Base-by-base conservation (phyloP, 2,329 filamentous ascomycete genomes). In the Ilyonectria sp. region DNA sequence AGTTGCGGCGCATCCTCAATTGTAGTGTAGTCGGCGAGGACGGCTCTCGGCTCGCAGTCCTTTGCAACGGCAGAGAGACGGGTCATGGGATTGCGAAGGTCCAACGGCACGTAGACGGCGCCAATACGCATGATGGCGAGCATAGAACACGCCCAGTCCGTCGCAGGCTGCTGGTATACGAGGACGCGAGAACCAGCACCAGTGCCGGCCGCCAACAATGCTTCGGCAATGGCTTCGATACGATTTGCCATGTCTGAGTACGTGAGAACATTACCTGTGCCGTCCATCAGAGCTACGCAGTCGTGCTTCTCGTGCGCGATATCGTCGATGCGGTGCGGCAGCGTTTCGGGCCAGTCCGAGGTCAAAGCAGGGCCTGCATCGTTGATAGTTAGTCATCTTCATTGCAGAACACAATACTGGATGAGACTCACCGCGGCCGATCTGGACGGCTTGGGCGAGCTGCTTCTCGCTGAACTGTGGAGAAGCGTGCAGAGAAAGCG, bases 61-160 rank as follows among this genome's bases (percentile, higher is more conserved):
- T 26, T n/a, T 1, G 44, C 55, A 2, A 54, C 31, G 21, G 43
- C 11, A 11, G 19, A 1, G 1, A 84, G 77, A 1, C 84, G 76
- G 7, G 73, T 21, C 0, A 74, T 17, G 1, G 77, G 73, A 10
- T 74, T 77, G 1, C 73, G 66, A 0, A 75, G 52, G 60, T 87
- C 86, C 0, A 87, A 71, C 1, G 82, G 82, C 8, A 84, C 73
- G 46, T 82, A 82, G 1, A 78, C 70, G 2, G 69, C 77, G 0
- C 83, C 83, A 10, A 82, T 49, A 0, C 77, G 72, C 61, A 80
- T 67, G 44, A 85, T 82, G 19, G 81, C 85, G 8, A 86, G 75
- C 54, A 85, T 61, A 0, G 80, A 82, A 55, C 68, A 78, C 5
- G 82, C 67, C 74, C 74, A 82, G 44, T 84, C 79, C 0, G 72